A percentile compares a stretch with the other conserved stretches of the same genome.
These are phyloP conservation scores for Cryptococcus amylolentus DNA, from an alignment of 1,284 basidiomycete genomes.

Conservation along the genomic window DNA sequence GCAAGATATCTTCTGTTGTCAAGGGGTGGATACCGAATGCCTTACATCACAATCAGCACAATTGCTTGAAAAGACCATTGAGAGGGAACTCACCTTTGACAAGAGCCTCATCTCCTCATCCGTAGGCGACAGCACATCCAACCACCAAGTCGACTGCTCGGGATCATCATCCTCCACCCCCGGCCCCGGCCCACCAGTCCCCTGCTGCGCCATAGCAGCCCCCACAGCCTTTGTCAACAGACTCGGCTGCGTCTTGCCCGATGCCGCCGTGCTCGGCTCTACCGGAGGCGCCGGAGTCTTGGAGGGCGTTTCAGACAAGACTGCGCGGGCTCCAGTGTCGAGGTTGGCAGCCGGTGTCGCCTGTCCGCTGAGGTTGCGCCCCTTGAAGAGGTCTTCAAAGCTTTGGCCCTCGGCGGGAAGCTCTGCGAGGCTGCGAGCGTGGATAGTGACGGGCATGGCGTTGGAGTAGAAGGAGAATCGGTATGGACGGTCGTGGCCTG, in stretches of 20 bases:
- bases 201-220: constrained; percentile 16
- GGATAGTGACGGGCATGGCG: constrained; percentile 85
- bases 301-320: constrained; percentile 21
- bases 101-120: constrained; percentile 98
- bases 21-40: constrained; percentile 96
- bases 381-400: constrained; percentile 82
- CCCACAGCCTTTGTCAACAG: constrained; percentile 32
- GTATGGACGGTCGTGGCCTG: constrained; percentile 85
- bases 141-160: constrained; percentile 92
- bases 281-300: constrained; percentile 2
- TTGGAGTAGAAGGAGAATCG: constrained; percentile 99
- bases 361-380: constrained; percentile 18
- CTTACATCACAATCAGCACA: constrained; percentile 54
- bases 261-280: constrained; percentile 14
- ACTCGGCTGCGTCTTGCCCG: constrained; percentile 27
- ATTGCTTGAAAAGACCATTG: not conserved
- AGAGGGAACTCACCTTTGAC: constrained; percentile 64
- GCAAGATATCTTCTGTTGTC: constrained; percentile 98
- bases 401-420: constrained; percentile 89
- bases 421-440: constrained; percentile 87
- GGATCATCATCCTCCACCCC: constrained; percentile 48
- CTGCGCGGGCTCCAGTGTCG: constrained; percentile 1
- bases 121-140: constrained; percentile 90
- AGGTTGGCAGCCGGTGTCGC: constrained; percentile 3
- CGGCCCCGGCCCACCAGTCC: constrained; percentile 9